Base-by-base conservation (phyloP, 768 basidiomycete genomes). In the Trametes cingulata region DNA sequence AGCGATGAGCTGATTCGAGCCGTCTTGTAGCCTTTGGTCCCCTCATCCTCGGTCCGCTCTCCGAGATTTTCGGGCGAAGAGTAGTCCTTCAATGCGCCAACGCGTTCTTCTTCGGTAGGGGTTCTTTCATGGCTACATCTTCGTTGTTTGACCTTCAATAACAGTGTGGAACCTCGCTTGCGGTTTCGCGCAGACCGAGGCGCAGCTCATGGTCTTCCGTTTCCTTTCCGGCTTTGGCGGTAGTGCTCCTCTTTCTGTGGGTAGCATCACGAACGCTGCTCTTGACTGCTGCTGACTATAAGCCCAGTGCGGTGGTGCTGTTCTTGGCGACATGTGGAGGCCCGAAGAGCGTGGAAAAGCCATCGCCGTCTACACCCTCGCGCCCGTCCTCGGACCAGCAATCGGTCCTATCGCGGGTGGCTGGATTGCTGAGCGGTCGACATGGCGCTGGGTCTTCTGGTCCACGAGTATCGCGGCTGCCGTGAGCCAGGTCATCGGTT, bases 161-260 rank as follows among this genome's bases (percentile, higher is more conserved):
- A 60, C 63, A 72, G 89, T 68, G 7, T 90, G 82, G 87, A 88
- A 82, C 71, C 67, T 84, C 17, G 85, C 20, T 27, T 78, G 68
- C 66, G 84, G 85, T 0, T 90, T 89, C 58, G 83, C 88, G 0
- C 78, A 79, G 54, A 86, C 76, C 51, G 77, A 78, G 56, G 74
- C 72, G 0, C 81, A 89, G 63, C 73, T 90, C 13, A 82, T 90
- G 50, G 85, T 76, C 0, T 91, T 91, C 65, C 82, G 89, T 19
- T 83, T 91, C 63, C 71, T 91, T 2, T 74, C 88, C 1, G 89
- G 90, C 1, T 58, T 91, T 1, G 90, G 90, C 25, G 90, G 89
- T 0, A 85, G 86, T 53, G 89, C 88, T 0, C 86, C 89, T 6
- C 73, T 89, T 1, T 72, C 83, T 5, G 78, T 79, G 63, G 40